Percentiles rank a stretch among this genome's conserved stretches.
Evolutionary conservation across 2,329 filamentous ascomycete genomes (phyloP).

Genomic region (Sordariomycetes sp.): DNA sequence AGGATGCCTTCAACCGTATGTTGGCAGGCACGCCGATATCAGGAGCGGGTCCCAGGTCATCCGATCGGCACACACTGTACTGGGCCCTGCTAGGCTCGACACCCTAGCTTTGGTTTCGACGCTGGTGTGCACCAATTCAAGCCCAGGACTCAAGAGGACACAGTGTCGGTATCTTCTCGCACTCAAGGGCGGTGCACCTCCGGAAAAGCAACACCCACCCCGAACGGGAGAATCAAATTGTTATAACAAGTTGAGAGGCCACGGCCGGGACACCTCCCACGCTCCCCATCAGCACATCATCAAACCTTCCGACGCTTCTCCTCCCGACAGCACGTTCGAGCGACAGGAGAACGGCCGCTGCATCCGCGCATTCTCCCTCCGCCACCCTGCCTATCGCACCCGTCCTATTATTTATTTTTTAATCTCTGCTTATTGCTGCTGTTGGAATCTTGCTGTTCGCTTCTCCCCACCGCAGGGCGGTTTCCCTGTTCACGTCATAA

Average conservation of each 20-base stretch:
- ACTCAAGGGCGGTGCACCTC: neutral
- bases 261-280: neutral
- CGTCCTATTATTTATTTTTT: constrained; percentile 5
- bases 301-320: constrained; percentile 8
- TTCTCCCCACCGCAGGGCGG: constrained; percentile 13
- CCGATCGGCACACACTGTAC: neutral
- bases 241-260: neutral
- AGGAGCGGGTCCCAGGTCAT: neutral
- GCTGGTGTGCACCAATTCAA: neutral
- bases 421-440: neutral
- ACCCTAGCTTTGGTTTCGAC: neutral
- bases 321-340: neutral
- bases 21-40: neutral
- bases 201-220: neutral
- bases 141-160: neutral
- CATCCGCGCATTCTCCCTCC: neutral
- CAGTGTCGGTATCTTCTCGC: neutral
- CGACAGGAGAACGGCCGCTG: neutral
- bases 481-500: constrained; percentile 12
- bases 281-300: constrained; percentile 15
- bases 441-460: constrained; percentile 4
- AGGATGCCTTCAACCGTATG: neutral
- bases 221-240: neutral
- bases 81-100: neutral
- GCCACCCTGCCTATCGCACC: neutral